Evolutionary conservation across 2,329 filamentous ascomycete species (phyloP).

Genomic region (Hawksworthiomyces lignivorus): DNA sequence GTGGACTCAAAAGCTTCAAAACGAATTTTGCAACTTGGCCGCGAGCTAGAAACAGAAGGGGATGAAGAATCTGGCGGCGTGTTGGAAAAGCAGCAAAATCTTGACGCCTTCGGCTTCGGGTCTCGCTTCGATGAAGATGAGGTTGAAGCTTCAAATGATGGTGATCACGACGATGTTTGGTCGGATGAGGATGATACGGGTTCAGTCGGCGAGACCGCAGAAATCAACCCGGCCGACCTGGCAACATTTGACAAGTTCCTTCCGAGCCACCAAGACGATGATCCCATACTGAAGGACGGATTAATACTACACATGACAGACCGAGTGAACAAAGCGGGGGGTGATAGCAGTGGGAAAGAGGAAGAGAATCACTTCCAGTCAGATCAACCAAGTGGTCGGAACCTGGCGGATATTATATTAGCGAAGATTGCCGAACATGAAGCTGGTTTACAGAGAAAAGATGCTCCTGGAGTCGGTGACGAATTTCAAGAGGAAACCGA

Average conservation of each 20-base stretch:
- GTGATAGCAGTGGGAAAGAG: slow-evolving; percentile 36
- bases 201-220: slow-evolving; percentile 69
- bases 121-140: slow-evolving; percentile 61
- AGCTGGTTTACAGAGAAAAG: slow-evolving; percentile 32
- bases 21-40: slow-evolving; percentile 83
- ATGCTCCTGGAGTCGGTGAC: slow-evolving; percentile 39
- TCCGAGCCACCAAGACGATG: slow-evolving; percentile 59
- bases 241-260: slow-evolving; percentile 90
- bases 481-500: slow-evolving; percentile 85
- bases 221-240: slow-evolving; percentile 82
- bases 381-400: slow-evolving; percentile 39
- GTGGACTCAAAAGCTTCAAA: slow-evolving; percentile 83
- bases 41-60: slow-evolving; percentile 81
- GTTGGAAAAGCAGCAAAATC: slow-evolving; percentile 36
- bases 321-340: not conserved
- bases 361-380: no score
- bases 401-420: slow-evolving; percentile 86
- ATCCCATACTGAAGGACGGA: slow-evolving; percentile 62
- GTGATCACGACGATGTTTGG: slow-evolving; percentile 59
- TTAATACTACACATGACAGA: slow-evolving; percentile 12
- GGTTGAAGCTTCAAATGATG: slow-evolving; percentile 35
- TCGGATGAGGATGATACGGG: slow-evolving; percentile 69
- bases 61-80: slow-evolving; percentile 5
- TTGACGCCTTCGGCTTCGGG: slow-evolving; percentile 72
- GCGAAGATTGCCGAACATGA: slow-evolving; percentile 92